phyloP scores from a whole-genome alignment of 352 stramenopile species.

The Aphanomyces cochlioides region DNA sequence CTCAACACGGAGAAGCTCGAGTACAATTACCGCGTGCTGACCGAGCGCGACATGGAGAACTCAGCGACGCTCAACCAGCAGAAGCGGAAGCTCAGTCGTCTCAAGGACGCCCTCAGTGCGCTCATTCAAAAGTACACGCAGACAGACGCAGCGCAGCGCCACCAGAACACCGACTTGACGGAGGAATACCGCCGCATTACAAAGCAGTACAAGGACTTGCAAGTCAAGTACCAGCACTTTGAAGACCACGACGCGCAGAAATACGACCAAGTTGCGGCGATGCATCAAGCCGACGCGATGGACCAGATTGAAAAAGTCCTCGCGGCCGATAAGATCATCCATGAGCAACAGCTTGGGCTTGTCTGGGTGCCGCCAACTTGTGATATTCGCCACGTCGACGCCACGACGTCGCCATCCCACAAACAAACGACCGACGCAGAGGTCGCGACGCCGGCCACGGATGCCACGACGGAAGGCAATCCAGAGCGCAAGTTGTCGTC shows the following conservation, averaged over 20 bases:
- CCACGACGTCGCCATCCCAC: constrained; percentile 38
- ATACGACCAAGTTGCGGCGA: constrained; percentile 87
- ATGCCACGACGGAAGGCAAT: constrained; percentile 6
- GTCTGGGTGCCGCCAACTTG: constrained; percentile 41
- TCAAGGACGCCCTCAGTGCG: constrained; percentile 89
- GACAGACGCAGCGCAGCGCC: constrained; percentile 78
- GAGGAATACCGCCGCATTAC: constrained; percentile 92
- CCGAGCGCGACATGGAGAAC: constrained; percentile 94
- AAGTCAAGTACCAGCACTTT: constrained; percentile 94
- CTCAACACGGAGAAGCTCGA: constrained; percentile 96
- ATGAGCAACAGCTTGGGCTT: constrained; percentile 88
- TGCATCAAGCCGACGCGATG: constrained; percentile 88
- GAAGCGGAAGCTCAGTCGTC: constrained; percentile 89
- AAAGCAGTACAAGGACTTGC: constrained; percentile 94
- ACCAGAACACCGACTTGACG: constrained; percentile 91
- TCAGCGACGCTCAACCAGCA: constrained; percentile 88
- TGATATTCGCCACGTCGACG: constrained; percentile 40
- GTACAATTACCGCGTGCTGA: constrained; percentile 95
- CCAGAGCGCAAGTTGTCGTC: constrained; percentile 47
- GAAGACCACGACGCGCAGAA: constrained; percentile 83
- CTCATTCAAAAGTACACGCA: constrained; percentile 91
- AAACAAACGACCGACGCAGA: constrained; percentile 33
- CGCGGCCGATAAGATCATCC: constrained; percentile 84
- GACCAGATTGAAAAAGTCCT: constrained; percentile 84
- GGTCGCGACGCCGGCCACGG: constrained; percentile 29